Evolutionary conservation across 257 asterid species (phyloP).

Genomic region (Verbascum thapsus): DNA sequence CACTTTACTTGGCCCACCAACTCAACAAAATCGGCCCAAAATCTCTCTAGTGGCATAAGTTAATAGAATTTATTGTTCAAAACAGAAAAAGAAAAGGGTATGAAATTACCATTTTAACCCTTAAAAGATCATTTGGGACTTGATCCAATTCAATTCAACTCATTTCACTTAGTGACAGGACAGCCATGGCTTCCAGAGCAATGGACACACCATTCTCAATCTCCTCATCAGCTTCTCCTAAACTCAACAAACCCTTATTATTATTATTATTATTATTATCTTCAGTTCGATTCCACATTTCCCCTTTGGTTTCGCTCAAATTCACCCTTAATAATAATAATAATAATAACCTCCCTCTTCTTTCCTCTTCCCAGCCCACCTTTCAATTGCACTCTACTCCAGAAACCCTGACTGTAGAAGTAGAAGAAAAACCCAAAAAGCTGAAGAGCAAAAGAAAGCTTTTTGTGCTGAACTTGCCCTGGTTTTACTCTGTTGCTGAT

Average conservation of each 20-base stretch:
- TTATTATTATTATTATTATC: conserved; percentile 29
- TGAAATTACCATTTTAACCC: too few relatives aligned
- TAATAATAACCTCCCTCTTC: conserved; percentile 25
- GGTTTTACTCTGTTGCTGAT: conserved; percentile 80
- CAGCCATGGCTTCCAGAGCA: too few relatives aligned
- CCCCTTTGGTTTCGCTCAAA: conserved; percentile 35
- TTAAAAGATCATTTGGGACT: too few relatives aligned
- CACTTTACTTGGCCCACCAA: too few relatives aligned
- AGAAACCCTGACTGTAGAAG: conserved; percentile 40
- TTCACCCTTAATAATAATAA: too few relatives aligned
- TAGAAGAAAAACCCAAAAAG: conserved; percentile 24
- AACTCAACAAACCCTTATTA: too few relatives aligned
- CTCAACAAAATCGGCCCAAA: too few relatives aligned
- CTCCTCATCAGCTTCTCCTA: conserved; percentile 47
- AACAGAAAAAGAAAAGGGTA: too few relatives aligned
- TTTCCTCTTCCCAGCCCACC: conserved; percentile 28
- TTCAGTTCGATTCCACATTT: conserved; percentile 33
- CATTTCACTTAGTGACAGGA: too few relatives aligned
- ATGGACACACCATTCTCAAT: conserved; percentile 47
- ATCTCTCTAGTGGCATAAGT: too few relatives aligned
- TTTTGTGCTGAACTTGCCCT: conserved; percentile 82
- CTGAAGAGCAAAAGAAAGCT: conserved; percentile 60
- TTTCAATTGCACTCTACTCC: conserved; percentile 45
- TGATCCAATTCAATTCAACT: too few relatives aligned
- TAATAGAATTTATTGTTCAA: too few relatives aligned